A percentile compares a stretch with the other conserved stretches of the same genome.
These are phyloP conservation scores for Cladosporium austrohemisphaericum DNA, from an alignment of 2,329 filamentous ascomycete genomes.

Conservation along the genomic window DNA sequence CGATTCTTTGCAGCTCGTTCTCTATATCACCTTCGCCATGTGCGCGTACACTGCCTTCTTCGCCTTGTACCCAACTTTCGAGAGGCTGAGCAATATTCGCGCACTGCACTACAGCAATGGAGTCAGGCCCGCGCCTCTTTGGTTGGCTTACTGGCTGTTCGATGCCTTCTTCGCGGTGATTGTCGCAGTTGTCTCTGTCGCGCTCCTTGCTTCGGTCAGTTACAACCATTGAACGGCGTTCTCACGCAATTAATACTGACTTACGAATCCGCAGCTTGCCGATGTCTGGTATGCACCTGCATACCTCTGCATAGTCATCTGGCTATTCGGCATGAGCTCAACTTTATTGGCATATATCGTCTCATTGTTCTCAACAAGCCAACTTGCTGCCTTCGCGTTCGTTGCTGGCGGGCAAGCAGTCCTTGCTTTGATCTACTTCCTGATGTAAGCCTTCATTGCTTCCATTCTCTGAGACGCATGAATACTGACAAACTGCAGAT, in stretches of 20 bases:
- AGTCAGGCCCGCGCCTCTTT: slow-evolving; percentile 72
- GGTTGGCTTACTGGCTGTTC: slow-evolving; percentile 74
- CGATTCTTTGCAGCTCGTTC: slow-evolving; percentile 70
- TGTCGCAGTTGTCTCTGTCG: slow-evolving; percentile 60
- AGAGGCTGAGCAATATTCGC: slow-evolving; percentile 71
- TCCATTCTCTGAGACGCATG: slow-evolving; percentile 78
- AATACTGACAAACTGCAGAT: slow-evolving; percentile 17
- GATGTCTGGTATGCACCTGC: slow-evolving; percentile 69
- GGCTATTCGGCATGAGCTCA: slow-evolving; percentile 75
- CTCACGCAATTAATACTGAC: neutral
- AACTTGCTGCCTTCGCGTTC: slow-evolving; percentile 80
- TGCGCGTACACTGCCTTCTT: slow-evolving; percentile 81
- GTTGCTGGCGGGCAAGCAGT: slow-evolving; percentile 69
- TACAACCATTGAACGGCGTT: neutral
- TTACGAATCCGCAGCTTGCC: slow-evolving; percentile 26
- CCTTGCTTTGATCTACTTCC: slow-evolving; percentile 47
- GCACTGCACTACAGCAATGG: slow-evolving; percentile 86
- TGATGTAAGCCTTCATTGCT: slow-evolving; percentile 45
- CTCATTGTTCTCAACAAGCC: slow-evolving; percentile 70
- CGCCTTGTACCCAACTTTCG: slow-evolving; percentile 75
- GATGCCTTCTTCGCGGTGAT: slow-evolving; percentile 69
- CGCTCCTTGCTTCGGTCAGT: slow-evolving; percentile 60
- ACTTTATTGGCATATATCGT: slow-evolving; percentile 72
- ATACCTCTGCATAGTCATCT: slow-evolving; percentile 73
- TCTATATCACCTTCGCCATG: slow-evolving; percentile 74